phyloP scores from a whole-genome alignment of 768 basidiomycete genomes.

The Phylloporus rhodoxanthus region DNA sequence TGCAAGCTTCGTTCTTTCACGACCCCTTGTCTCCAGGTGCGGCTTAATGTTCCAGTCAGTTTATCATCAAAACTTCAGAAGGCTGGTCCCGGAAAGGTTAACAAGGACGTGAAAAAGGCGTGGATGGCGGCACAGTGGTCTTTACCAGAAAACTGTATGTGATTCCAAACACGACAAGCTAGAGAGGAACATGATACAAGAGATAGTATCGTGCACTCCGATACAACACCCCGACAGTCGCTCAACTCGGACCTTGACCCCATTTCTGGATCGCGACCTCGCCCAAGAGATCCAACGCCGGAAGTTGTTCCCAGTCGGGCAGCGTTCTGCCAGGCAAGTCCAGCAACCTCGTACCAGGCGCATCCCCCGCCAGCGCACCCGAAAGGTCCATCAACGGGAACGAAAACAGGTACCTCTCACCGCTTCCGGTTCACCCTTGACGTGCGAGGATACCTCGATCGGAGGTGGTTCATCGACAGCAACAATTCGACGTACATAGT shows the following conservation, averaged over 20 bases:
- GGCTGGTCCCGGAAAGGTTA: too few species aligned
- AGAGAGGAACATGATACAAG: conserved; percentile 14
- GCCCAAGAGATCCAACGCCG: conserved; percentile 66
- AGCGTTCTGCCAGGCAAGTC: conserved; percentile 53
- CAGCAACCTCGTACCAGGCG: conserved; percentile 36
- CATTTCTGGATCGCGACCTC: conserved; percentile 29
- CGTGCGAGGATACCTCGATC: too few species aligned
- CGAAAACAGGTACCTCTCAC: conserved; percentile 53
- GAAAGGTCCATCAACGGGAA: conserved; percentile 59
- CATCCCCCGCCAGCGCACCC: conserved; percentile 9
- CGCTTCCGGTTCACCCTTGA: conserved; percentile 39
- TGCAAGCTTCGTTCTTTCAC: too few species aligned
- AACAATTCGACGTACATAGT: too few species aligned
- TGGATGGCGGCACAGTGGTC: too few species aligned
- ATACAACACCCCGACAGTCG: conserved; percentile 21
- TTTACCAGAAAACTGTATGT: too few species aligned
- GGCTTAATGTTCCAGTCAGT: too few species aligned
- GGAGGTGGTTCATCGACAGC: too few species aligned
- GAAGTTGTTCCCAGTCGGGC: conserved; percentile 50
- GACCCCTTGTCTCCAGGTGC: too few species aligned
- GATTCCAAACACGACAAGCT: background rate
- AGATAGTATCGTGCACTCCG: conserved; percentile 24
- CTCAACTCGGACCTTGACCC: too few species aligned
- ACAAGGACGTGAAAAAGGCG: too few species aligned
- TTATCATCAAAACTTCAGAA: too few species aligned